Evolutionary conservation across 306 rosid species (phyloP).

Genomic region (Hippophae tibetana): DNA sequence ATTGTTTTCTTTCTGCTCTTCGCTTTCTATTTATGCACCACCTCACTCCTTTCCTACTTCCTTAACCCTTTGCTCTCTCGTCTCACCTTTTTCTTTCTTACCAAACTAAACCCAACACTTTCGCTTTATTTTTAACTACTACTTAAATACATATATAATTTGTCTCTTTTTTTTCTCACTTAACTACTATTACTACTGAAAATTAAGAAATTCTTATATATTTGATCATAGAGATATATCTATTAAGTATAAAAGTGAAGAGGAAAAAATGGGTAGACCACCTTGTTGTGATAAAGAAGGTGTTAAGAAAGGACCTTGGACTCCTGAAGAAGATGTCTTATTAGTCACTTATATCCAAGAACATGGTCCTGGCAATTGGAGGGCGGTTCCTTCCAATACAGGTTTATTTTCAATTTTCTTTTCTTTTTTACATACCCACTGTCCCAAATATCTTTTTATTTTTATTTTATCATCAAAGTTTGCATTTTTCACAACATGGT

Average conservation of each 20-base stretch:
- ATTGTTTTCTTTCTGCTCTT: constrained; percentile 11
- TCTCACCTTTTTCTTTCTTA: too few relatives aligned
- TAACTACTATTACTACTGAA: too few relatives aligned
- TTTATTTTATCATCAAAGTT: too few relatives aligned
- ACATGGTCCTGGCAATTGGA: constrained; percentile 96
- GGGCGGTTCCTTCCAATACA: constrained; percentile 78
- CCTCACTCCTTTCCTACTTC: not conserved
- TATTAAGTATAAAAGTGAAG: constrained; percentile 7
- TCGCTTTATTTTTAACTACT: too few relatives aligned
- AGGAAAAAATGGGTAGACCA: constrained; percentile 65
- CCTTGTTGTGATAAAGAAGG: constrained; percentile 98
- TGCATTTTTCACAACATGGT: too few relatives aligned
- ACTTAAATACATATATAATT: too few relatives aligned
- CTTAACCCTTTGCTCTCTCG: not conserved
- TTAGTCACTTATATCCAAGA: constrained; percentile 82
- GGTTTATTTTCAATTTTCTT: constrained; percentile 21
- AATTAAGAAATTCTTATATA: too few relatives aligned
- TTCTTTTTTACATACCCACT: not conserved
- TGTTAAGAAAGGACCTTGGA: constrained; percentile 98
- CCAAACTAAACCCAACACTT: too few relatives aligned
- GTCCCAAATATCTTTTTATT: not conserved
- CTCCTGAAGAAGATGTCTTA: constrained; percentile 89
- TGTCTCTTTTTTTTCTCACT: too few relatives aligned
- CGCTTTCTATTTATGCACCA: not conserved
- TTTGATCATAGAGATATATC: not conserved